Percentiles rank a stretch among this genome's conserved stretches.
These are phyloP conservation scores for Euphorbia schlechtendalii DNA, from an alignment of 441 rosid species.

Conservation along the genomic window DNA sequence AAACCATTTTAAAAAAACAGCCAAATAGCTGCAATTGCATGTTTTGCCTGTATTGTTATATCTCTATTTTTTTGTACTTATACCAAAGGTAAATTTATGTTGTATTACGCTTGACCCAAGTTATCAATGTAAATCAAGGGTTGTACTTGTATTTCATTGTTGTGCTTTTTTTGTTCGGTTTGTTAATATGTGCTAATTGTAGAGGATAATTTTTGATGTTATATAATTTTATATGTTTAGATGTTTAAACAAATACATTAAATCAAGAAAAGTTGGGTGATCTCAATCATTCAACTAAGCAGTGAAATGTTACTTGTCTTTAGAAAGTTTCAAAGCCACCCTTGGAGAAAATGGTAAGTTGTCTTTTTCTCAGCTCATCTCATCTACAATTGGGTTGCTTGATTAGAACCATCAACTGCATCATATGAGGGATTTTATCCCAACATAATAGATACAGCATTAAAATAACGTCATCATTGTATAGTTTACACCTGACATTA, in stretches of 20 bases:
- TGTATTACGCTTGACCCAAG: constrained; percentile 8
- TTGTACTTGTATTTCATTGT: constrained; percentile 2
- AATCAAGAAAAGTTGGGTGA: neutral
- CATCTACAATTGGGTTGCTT: neutral
- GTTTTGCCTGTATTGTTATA: constrained; percentile 18
- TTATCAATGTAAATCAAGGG: constrained; percentile 15
- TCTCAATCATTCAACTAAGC: constrained; percentile 2
- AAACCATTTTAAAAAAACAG: constrained; percentile 18
- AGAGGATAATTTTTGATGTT: neutral
- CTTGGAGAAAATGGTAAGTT: neutral
- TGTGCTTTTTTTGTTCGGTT: neutral
- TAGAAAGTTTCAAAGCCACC: constrained; percentile 2
- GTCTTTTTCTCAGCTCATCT: neutral
- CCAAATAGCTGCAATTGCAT: constrained; percentile 21
- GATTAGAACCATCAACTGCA: neutral
- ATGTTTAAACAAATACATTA: neutral
- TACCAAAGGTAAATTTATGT: constrained; percentile 14
- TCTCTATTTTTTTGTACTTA: constrained; percentile 19
- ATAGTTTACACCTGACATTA: too few species aligned
- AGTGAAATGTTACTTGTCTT: neutral
- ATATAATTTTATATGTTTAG: neutral
- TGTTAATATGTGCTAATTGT: neutral
- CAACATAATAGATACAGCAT: neutral
- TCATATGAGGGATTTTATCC: neutral
- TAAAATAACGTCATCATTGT: too few species aligned